phyloP scores from a whole-genome alignment of 1,284 basidiomycete species.

The Wallemia hederae region DNA sequence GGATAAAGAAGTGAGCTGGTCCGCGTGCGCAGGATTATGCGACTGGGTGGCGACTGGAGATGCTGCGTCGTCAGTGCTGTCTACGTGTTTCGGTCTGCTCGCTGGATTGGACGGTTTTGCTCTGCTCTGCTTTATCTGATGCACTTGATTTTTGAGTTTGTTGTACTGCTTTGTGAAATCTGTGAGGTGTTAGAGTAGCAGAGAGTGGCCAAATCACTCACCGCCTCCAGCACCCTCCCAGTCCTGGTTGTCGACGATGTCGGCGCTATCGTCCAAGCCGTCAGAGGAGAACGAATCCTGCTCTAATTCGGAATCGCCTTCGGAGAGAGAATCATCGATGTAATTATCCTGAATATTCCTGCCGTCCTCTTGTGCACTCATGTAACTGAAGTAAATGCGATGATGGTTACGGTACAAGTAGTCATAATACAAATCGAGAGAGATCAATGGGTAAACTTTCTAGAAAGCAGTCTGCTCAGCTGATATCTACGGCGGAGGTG shows the following conservation, averaged over 20 bases:
- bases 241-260: conserved; percentile 53
- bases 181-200: conserved; percentile 15
- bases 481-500: no score
- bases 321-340: no score
- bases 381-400: no score
- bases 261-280: neutral
- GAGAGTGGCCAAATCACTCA: conserved; percentile 10
- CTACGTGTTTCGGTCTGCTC: conserved; percentile 26
- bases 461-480: no score
- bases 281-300: no score
- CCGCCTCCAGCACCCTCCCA: conserved; percentile 63
- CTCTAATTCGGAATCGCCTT: no score
- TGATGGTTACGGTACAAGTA: neutral
- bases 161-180: conserved; percentile 96
- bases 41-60: conserved; percentile 34
- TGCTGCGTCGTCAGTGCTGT: conserved; percentile 24
- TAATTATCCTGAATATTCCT: no score
- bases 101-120: conserved; percentile 25
- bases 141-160: conserved; percentile 43
- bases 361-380: no score
- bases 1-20: neutral
- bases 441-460: neutral
- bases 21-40: neutral
- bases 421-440: neutral
- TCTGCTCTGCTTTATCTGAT: conserved; percentile 31